Conservation (phyloP, 2,329 filamentous ascomycete species). For the Malbranchea cinnamomea region DNA sequence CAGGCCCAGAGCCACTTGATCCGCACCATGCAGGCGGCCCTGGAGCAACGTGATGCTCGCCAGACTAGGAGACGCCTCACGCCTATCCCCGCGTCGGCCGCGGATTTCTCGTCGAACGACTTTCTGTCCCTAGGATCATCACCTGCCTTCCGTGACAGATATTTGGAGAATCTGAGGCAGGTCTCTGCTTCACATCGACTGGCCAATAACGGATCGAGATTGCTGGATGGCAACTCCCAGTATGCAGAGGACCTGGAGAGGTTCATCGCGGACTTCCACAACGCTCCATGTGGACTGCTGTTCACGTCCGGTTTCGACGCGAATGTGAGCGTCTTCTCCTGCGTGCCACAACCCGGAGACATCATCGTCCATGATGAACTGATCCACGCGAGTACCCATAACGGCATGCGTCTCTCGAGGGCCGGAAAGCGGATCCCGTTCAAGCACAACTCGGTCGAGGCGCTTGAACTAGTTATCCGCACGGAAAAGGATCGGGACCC, state of each 20-base stretch:
- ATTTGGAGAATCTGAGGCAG: conserved; percentile 31
- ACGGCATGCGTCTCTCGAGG: conserved; percentile 55
- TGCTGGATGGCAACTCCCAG: conserved; percentile 49
- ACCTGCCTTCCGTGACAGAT: conserved; percentile 31
- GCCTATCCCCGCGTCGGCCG: conserved; percentile 25
- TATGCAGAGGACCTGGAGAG: conserved; percentile 46
- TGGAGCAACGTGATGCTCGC: conserved; percentile 27
- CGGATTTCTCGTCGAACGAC: conserved; percentile 53
- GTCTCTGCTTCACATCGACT: conserved; percentile 27
- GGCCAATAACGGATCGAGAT: conserved; percentile 44
- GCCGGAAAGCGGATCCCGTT: conserved; percentile 33
- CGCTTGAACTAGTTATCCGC: conserved; percentile 25
- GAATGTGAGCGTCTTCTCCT: conserved; percentile 48
- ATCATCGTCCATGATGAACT: conserved; percentile 57
- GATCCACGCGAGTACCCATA: conserved; percentile 64
- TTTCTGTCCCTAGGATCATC: conserved; percentile 44
- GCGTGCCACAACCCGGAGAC: conserved; percentile 45
- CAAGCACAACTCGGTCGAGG: conserved; percentile 30
- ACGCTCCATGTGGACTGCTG: conserved; percentile 41
- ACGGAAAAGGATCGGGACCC: conserved; percentile 18
- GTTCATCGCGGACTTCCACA: conserved; percentile 45
- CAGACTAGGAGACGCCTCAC: conserved; percentile 34
- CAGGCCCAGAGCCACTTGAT: no score
- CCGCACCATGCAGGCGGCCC: conserved; percentile 18
- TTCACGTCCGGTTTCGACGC: conserved; percentile 54